These are phyloP conservation scores for Phytophthora idaei DNA, from an alignment of 352 stramenopile species.

Conservation along the genomic window DNA sequence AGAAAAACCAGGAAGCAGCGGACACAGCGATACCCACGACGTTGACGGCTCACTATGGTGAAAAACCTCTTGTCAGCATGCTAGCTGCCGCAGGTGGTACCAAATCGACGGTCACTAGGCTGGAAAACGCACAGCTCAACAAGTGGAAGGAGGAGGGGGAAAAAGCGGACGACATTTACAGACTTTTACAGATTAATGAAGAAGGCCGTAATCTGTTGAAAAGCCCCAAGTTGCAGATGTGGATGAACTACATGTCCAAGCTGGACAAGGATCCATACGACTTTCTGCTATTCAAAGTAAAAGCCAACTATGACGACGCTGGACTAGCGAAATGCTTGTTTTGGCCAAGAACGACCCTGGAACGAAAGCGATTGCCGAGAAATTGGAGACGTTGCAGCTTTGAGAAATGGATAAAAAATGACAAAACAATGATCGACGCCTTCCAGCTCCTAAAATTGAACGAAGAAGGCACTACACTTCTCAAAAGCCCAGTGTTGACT, in stretches of 20 bases:
- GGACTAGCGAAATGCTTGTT: constrained; percentile 2
- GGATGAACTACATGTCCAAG: neutral
- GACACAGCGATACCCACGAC: neutral
- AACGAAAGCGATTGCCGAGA: neutral
- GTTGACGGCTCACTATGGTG: neutral
- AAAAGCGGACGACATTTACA: constrained; percentile 2
- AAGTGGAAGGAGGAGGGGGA: neutral
- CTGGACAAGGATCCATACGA: constrained; percentile 4
- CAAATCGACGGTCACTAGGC: neutral
- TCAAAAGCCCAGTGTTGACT: constrained; percentile 5
- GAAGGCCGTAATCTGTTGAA: constrained; percentile 2
- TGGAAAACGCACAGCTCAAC: neutral
- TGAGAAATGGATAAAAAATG: neutral
- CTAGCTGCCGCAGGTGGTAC: neutral
- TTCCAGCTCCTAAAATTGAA: constrained; percentile 15
- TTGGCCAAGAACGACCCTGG: neutral
- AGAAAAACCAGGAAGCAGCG: constrained; percentile 1
- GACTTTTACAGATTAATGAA: constrained; percentile 3
- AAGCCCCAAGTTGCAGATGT: neutral
- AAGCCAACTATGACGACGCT: neutral
- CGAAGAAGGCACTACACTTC: neutral
- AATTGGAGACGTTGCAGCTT: constrained; percentile 2
- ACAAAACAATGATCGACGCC: neutral
- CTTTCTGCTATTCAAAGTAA: constrained; percentile 3
- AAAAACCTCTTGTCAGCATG: constrained; percentile 1